Evolutionary conservation across 176 grass and related monocot genomes (phyloP).

Genomic region (Oryza brachyantha): DNA sequence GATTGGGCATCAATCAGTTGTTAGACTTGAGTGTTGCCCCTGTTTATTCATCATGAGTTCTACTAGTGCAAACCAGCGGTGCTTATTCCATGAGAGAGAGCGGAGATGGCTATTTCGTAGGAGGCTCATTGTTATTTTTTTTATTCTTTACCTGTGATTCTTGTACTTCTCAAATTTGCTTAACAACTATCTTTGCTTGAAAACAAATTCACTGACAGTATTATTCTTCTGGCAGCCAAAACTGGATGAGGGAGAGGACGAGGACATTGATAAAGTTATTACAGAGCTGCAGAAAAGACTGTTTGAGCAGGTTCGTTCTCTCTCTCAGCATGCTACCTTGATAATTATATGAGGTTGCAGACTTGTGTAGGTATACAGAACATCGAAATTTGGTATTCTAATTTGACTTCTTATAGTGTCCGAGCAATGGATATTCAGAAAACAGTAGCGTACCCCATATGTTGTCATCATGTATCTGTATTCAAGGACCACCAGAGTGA

Average conservation of each 20-base stretch:
- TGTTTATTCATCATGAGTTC: not conserved
- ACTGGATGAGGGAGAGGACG: slow-evolving; percentile 56
- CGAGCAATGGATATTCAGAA: not conserved
- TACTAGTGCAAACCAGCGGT: not conserved
- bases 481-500: not conserved
- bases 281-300: slow-evolving; percentile 63
- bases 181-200: not conserved
- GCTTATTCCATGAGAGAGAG: not conserved
- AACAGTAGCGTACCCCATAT: not conserved
- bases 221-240: slow-evolving; percentile 48
- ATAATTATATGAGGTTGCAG: not conserved
- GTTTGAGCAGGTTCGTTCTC: slow-evolving; percentile 39
- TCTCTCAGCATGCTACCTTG: not conserved
- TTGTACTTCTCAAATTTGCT: not conserved
- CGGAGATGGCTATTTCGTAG: not conserved
- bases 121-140: slow-evolving; percentile 4
- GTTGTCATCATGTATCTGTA: not conserved
- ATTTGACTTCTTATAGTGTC: not conserved
- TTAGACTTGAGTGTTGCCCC: not conserved
- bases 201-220: not conserved
- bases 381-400: not conserved
- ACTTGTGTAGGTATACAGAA: not conserved
- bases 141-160: not conserved
- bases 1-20: not conserved
- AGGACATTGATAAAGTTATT: slow-evolving; percentile 55